phyloP scores from a whole-genome alignment of 2,329 filamentous ascomycete species.

The Monosporascus ibericus region DNA sequence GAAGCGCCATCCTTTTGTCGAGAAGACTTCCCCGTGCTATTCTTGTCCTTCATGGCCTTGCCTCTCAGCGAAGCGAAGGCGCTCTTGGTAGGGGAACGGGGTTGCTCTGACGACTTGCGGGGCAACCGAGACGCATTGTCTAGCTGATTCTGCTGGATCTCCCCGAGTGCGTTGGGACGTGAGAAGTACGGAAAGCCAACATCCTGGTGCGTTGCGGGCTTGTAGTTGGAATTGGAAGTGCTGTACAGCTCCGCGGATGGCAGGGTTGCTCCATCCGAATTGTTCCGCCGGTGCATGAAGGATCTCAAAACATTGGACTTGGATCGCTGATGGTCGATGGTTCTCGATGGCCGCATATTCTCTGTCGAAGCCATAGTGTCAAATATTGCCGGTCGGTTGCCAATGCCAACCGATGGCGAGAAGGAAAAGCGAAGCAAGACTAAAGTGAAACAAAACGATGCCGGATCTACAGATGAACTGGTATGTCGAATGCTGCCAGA shows the following conservation, averaged over 20 bases:
- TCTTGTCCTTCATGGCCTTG: slow-evolving; percentile 29
- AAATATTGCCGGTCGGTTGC: background rate
- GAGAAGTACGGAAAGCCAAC: slow-evolving; percentile 29
- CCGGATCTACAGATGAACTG: slow-evolving; percentile 11
- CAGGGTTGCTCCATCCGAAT: slow-evolving; percentile 34
- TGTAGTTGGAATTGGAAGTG: slow-evolving; percentile 15
- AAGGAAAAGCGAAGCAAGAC: slow-evolving; percentile 7
- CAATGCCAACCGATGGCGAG: background rate
- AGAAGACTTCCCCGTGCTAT: slow-evolving; percentile 15
- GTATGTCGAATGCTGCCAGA: slow-evolving; percentile 12
- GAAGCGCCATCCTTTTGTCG: slow-evolving; percentile 36
- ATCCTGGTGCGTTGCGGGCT: slow-evolving; percentile 19
- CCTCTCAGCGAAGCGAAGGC: slow-evolving; percentile 33
- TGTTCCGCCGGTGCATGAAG: slow-evolving; percentile 44
- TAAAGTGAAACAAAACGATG: slow-evolving; percentile 15
- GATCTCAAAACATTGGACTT: slow-evolving; percentile 45
- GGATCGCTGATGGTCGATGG: slow-evolving; percentile 31
- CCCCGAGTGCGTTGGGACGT: slow-evolving; percentile 43
- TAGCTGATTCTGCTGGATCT: slow-evolving; percentile 50
- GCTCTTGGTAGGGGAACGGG: slow-evolving; percentile 23
- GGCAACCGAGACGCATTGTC: slow-evolving; percentile 20
- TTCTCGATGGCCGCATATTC: slow-evolving; percentile 6
- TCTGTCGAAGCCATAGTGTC: slow-evolving; percentile 19
- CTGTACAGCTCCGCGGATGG: slow-evolving; percentile 19
- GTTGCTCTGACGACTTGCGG: slow-evolving; percentile 12